Percentiles rank a stretch among this genome's conserved stretches.
phyloP scores from a whole-genome alignment of 345 rosid genomes.

The Isatis tinctoria region DNA sequence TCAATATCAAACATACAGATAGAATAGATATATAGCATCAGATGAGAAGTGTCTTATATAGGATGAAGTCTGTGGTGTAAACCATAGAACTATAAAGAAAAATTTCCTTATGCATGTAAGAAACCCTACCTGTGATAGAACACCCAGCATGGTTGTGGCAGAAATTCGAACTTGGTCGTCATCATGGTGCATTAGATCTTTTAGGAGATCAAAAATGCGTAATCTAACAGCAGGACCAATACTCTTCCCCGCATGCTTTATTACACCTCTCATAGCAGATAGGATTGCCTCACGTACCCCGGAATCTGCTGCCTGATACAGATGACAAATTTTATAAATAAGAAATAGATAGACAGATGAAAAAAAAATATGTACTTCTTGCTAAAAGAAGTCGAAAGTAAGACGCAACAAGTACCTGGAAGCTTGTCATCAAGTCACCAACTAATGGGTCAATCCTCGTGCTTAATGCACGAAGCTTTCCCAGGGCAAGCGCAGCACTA shows the following conservation, averaged over 20 bases:
- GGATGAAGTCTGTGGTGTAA: no score
- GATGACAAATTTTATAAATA: neutral
- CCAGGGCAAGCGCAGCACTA: slow-evolving; percentile 93
- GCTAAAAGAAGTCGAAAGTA: neutral
- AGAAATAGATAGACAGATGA: neutral
- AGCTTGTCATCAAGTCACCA: slow-evolving; percentile 78
- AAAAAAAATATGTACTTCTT: neutral
- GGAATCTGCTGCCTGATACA: slow-evolving; percentile 64
- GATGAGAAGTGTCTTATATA: no score
- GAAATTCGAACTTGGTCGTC: slow-evolving; percentile 86
- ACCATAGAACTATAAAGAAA: neutral
- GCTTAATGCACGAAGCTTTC: slow-evolving; percentile 95
- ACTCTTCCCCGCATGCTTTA: slow-evolving; percentile 88
- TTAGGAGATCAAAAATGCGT: slow-evolving; percentile 50
- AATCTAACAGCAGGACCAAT: slow-evolving; percentile 57
- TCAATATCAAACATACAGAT: no score
- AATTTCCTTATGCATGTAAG: neutral
- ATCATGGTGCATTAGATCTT: slow-evolving; percentile 65
- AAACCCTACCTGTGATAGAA: slow-evolving; percentile 64
- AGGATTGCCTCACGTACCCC: slow-evolving; percentile 88
- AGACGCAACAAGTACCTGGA: slow-evolving; percentile 52
- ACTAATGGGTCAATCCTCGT: slow-evolving; percentile 92
- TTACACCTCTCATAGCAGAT: slow-evolving; percentile 84
- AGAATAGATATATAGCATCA: no score
- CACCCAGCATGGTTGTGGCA: slow-evolving; percentile 77